phyloP scores from a whole-genome alignment of 192 early-diverging fungal genomes.

The Spinellus fusiger region DNA sequence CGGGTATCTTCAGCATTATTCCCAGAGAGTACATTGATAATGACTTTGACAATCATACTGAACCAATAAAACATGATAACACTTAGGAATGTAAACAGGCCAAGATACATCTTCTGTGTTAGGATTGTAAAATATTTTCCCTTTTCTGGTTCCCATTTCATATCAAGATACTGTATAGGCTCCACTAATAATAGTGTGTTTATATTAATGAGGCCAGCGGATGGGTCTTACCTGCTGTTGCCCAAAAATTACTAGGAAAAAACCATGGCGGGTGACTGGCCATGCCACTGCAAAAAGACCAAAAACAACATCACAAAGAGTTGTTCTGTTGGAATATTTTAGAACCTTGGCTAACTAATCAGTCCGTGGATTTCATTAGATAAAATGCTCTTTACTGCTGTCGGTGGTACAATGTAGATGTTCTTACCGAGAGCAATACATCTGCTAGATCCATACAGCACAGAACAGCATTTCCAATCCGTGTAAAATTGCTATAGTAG shows the following conservation, averaged over 20 bases:
- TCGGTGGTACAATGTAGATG: not conserved
- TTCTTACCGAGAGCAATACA: conserved; percentile 58
- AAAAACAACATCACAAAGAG: conserved; percentile 64
- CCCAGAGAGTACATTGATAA: conserved; percentile 54
- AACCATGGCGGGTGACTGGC: conserved; percentile 66
- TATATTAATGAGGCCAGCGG: not conserved
- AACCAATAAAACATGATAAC: conserved; percentile 71
- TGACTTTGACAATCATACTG: conserved; percentile 55
- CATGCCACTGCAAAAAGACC: conserved; percentile 67
- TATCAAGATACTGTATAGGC: conserved; percentile 41
- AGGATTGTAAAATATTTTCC: conserved; percentile 40
- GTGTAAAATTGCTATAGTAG: conserved; percentile 61
- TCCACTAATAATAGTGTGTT: conserved; percentile 17
- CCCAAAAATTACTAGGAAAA: conserved; percentile 61
- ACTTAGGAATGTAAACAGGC: conserved; percentile 54
- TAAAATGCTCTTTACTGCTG: not conserved
- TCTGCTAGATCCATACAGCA: conserved; percentile 73
- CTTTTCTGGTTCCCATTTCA: conserved; percentile 46
- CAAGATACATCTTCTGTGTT: conserved; percentile 48
- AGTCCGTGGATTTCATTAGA: not conserved
- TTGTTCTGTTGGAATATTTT: conserved; percentile 55
- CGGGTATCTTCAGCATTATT: conserved; percentile 61
- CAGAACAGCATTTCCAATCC: conserved; percentile 70
- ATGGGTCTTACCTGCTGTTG: conserved; percentile 33
- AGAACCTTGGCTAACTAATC: conserved; percentile 66